A percentile compares a stretch with the other conserved stretches of the same genome.
Evolutionary conservation across 306 rosid genomes (phyloP).

Genomic region (Vigna mungo): DNA sequence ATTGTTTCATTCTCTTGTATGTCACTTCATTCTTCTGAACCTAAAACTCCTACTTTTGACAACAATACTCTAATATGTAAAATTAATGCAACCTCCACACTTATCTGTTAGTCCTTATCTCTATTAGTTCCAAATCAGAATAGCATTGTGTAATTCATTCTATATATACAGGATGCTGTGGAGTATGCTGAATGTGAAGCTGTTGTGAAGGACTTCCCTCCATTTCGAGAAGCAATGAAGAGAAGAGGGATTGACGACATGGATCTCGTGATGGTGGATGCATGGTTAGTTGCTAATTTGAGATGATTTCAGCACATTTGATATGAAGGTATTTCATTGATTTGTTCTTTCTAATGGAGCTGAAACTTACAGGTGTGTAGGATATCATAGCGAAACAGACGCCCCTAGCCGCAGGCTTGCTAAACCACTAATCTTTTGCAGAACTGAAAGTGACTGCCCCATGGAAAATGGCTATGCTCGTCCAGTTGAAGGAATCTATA

Average conservation of each 20-base stretch:
- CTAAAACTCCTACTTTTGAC: background rate
- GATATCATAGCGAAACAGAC: conserved; percentile 76
- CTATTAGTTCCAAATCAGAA: conserved; percentile 8
- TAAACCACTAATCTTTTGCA: conserved; percentile 72
- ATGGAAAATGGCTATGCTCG: conserved; percentile 87
- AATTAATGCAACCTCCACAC: background rate
- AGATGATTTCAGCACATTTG: conserved; percentile 8
- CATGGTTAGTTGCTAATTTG: conserved; percentile 56
- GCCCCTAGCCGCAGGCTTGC: conserved; percentile 83
- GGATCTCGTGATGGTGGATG: conserved; percentile 85
- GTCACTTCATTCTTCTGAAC: background rate
- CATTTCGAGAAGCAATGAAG: conserved; percentile 79
- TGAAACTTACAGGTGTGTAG: conserved; percentile 62
- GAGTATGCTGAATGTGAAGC: conserved; percentile 90
- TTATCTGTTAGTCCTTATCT: conserved; percentile 5
- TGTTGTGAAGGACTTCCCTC: conserved; percentile 69
- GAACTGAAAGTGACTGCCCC: conserved; percentile 87
- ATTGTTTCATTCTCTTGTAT: background rate
- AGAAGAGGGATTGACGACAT: conserved; percentile 80
- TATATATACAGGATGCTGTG: conserved; percentile 65
- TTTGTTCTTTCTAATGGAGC: conserved; percentile 26
- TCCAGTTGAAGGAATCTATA: conserved; percentile 78
- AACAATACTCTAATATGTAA: background rate
- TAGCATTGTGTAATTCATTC: conserved; percentile 27
- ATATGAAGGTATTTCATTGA: conserved; percentile 2